These are phyloP conservation scores for Neonectria coccinea DNA, from an alignment of 2,329 filamentous ascomycete genomes.

Conservation along the genomic window DNA sequence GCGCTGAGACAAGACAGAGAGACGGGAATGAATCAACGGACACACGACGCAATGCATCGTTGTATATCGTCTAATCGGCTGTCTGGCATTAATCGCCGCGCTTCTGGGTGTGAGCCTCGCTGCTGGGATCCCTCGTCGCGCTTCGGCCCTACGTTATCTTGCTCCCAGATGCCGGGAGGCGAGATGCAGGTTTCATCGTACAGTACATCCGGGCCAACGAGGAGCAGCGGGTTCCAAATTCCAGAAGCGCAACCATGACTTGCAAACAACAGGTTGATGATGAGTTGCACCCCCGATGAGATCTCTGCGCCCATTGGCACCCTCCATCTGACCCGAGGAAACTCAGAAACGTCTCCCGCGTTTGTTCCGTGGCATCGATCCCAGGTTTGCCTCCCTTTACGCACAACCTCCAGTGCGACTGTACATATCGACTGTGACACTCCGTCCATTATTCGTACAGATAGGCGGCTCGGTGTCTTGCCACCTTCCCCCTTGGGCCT, in stretches of 20 bases:
- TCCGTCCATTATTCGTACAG: background rate
- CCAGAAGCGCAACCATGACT: background rate
- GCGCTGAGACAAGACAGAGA: background rate
- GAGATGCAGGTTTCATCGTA: background rate
- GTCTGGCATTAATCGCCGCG: background rate
- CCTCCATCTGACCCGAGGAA: background rate
- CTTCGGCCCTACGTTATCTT: conserved; percentile 6
- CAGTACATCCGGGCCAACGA: background rate
- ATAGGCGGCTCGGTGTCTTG: conserved; percentile 2
- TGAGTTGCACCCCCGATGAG: background rate
- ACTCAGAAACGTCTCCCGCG: background rate
- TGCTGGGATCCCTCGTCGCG: background rate
- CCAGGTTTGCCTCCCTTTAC: too few species aligned
- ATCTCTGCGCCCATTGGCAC: background rate
- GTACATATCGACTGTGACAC: too few species aligned
- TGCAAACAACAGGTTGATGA: background rate
- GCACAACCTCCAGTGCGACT: too few species aligned
- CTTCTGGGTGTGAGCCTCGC: background rate
- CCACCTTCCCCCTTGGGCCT: conserved; percentile 22
- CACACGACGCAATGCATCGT: background rate
- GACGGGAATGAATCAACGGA: background rate
- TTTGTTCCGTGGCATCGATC: background rate
- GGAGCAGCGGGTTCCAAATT: background rate
- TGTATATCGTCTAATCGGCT: background rate
- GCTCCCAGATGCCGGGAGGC: background rate